Percentiles rank a stretch among this genome's conserved stretches.
These are phyloP conservation scores for Penicillium malachiteum DNA, from an alignment of 495 filamentous ascomycete species.

Conservation along the genomic window DNA sequence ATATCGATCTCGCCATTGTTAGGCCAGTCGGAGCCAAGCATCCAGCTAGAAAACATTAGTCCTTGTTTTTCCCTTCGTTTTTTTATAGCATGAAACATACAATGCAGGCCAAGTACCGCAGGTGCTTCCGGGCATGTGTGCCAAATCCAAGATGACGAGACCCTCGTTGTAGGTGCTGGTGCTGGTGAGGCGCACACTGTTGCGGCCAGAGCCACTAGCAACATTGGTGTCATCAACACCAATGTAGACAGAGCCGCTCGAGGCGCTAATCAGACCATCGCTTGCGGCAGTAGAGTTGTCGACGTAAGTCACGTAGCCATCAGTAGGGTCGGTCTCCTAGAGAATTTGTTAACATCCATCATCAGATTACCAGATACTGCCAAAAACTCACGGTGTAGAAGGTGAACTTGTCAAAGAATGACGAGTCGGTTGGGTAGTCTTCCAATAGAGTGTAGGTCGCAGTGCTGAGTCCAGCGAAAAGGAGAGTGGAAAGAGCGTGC, in stretches of 20 bases:
- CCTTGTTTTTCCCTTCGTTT: too few relatives aligned
- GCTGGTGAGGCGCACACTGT: constrained; percentile 55
- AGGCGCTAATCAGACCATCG: constrained; percentile 54
- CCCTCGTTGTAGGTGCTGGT: constrained; percentile 53
- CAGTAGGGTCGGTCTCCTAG: constrained; percentile 58
- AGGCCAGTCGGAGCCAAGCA: constrained; percentile 62
- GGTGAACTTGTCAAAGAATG: constrained; percentile 59
- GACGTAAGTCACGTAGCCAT: constrained; percentile 67
- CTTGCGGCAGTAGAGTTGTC: constrained; percentile 49
- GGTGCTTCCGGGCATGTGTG: constrained; percentile 53
- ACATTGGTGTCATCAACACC: constrained; percentile 40
- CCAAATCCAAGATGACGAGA: constrained; percentile 59
- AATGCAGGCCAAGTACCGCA: constrained; percentile 63
- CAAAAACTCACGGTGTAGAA: constrained; percentile 38
- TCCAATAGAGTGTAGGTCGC: constrained; percentile 51
- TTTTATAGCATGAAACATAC: constrained; percentile 29
- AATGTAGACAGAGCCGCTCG: constrained; percentile 42
- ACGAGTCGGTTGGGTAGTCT: constrained; percentile 36
- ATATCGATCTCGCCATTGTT: constrained; percentile 71
- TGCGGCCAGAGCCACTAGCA: constrained; percentile 51
- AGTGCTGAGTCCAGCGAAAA: constrained; percentile 42
- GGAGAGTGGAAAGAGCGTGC: constrained; percentile 40
- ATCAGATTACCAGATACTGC: not conserved
- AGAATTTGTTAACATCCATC: not conserved
- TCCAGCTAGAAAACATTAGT: constrained; percentile 36